Percentiles rank a stretch among this genome's conserved stretches.
Evolutionary conservation across 257 asterid genomes (phyloP).

Genomic region (Capsicum pubescens): DNA sequence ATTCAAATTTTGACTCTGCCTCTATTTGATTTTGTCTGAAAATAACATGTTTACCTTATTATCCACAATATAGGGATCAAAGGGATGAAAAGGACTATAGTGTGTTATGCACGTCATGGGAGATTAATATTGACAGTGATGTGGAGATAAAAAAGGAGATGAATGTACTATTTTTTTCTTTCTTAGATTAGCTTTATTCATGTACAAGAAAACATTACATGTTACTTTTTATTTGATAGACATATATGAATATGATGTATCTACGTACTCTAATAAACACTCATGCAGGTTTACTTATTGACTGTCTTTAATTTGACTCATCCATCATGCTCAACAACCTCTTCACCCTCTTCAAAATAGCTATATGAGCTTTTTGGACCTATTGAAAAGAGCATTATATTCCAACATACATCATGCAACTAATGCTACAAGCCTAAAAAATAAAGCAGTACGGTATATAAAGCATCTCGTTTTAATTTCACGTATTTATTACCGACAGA

Average conservation of each 20-base stretch:
- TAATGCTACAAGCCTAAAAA: neutral
- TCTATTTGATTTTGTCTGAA: neutral
- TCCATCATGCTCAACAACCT: neutral
- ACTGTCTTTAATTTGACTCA: neutral
- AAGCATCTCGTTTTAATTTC: neutral
- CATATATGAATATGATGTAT: neutral
- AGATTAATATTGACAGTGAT: slow-evolving; percentile 26
- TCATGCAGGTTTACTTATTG: neutral
- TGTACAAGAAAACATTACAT: slow-evolving; percentile 5
- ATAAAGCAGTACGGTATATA: neutral
- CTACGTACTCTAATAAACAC: neutral
- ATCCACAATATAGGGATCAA: neutral
- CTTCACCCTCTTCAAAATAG: neutral
- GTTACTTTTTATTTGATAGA: slow-evolving; percentile 11
- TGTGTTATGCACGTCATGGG: neutral
- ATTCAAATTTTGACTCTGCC: neutral
- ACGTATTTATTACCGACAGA: no score
- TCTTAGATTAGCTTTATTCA: neutral
- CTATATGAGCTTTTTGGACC: neutral
- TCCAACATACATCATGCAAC: neutral
- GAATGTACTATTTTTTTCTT: neutral
- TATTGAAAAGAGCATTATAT: neutral
- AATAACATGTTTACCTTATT: neutral
- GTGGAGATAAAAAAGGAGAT: slow-evolving; percentile 12
- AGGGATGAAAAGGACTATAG: slow-evolving; percentile 3